Evolutionary conservation across 2,329 filamentous ascomycete genomes (phyloP).

Genomic region (Lecanicillium sp.): DNA sequence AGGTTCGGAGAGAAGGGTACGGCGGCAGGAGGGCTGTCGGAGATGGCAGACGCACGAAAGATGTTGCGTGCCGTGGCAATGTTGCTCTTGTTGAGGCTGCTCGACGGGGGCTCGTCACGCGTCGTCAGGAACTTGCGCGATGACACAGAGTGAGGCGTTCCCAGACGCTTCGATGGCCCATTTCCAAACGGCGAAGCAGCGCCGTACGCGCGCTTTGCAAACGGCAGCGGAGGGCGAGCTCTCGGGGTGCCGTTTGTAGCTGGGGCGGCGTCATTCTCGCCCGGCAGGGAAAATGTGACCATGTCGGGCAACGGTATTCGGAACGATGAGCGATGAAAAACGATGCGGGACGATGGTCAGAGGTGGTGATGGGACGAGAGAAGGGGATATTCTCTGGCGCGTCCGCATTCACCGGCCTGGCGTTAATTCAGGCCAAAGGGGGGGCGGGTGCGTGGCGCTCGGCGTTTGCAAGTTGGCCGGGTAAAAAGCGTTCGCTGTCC

Average conservation of each 20-base stretch:
- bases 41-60: conserved; percentile 31
- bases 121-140: conserved; percentile 26
- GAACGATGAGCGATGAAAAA: neutral
- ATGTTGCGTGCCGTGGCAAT: conserved; percentile 31
- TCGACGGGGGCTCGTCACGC: conserved; percentile 27
- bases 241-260: conserved; percentile 26
- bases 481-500: too few relatives aligned
- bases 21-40: conserved; percentile 22
- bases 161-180: conserved; percentile 22
- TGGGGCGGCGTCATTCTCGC: conserved; percentile 24
- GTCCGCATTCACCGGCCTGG: neutral
- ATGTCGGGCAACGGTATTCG: conserved; percentile 14
- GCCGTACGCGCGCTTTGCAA: conserved; percentile 34
- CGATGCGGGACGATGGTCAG: neutral
- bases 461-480: too few relatives aligned
- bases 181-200: conserved; percentile 27
- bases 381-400: neutral
- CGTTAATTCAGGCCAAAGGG: too few relatives aligned
- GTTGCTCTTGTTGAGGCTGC: conserved; percentile 26
- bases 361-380: neutral
- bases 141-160: conserved; percentile 29
- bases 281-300: conserved; percentile 32
- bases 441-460: too few relatives aligned
- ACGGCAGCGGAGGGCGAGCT: conserved; percentile 32
- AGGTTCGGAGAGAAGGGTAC: conserved; percentile 37